Conservation (phyloP, 345 rosid genomes). For the Eucalyptus pauciflora region DNA sequence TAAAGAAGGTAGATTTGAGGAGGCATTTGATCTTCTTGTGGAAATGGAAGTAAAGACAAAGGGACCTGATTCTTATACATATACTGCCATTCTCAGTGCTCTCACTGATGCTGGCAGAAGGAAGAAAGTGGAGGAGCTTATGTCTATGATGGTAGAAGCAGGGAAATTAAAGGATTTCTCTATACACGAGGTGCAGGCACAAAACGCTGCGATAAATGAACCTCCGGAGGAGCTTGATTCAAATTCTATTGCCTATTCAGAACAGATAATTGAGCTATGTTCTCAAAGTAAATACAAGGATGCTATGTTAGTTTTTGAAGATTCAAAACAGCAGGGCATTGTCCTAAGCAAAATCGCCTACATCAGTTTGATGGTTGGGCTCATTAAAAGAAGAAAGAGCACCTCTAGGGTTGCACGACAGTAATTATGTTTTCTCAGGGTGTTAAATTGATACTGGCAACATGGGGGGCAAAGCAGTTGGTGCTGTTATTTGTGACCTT, state of each 20-base stretch:
- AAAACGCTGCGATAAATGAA: neutral
- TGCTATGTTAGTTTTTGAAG: conserved; percentile 24
- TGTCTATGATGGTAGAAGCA: conserved; percentile 28
- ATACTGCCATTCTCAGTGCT: conserved; percentile 36
- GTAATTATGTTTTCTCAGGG: neutral
- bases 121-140: conserved; percentile 47
- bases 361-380: conserved; percentile 38
- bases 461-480: neutral
- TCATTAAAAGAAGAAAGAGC: conserved; percentile 46
- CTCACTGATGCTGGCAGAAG: conserved; percentile 41
- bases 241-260: conserved; percentile 31
- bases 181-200: conserved; percentile 5
- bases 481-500: neutral
- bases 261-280: conserved; percentile 61
- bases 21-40: conserved; percentile 51
- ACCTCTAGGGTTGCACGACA: conserved; percentile 10
- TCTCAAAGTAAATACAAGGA: conserved; percentile 46
- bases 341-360: conserved; percentile 23
- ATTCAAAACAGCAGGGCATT: conserved; percentile 26
- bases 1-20: conserved; percentile 53
- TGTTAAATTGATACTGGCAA: neutral
- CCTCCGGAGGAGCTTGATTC: conserved; percentile 16
- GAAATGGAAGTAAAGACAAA: conserved; percentile 58
- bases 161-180: conserved; percentile 23
- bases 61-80: conserved; percentile 62